Evolutionary conservation across 75 land plant species (phyloP).

Genomic region (Azolla pinnata): DNA sequence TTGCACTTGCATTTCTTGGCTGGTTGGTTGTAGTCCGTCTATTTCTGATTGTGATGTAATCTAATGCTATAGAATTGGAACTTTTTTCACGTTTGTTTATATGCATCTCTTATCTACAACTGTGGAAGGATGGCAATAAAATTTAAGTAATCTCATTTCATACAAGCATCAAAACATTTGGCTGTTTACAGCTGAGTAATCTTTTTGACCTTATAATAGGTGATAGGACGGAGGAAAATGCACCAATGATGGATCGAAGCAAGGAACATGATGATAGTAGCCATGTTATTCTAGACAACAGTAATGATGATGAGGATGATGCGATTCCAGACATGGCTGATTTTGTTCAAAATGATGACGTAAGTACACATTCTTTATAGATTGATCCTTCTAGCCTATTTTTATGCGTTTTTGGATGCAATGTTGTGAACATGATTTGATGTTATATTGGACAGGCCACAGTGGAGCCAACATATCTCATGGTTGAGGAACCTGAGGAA

Average conservation of each 20-base stretch:
- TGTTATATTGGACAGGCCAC: conserved; percentile 47
- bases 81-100: too few relatives aligned
- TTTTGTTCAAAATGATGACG: conserved; percentile 49
- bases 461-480: conserved; percentile 41
- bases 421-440: background rate
- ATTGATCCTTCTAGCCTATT: background rate
- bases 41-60: too few relatives aligned
- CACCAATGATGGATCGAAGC: conserved; percentile 91
- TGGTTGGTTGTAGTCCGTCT: too few relatives aligned
- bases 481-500: conserved; percentile 87
- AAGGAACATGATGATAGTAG: too few relatives aligned
- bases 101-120: too few relatives aligned
- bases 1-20: too few relatives aligned
- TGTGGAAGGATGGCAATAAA: too few relatives aligned
- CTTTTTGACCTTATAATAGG: too few relatives aligned
- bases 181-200: too few relatives aligned
- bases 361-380: conserved; percentile 16
- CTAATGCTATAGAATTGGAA: too few relatives aligned
- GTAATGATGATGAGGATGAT: conserved; percentile 69
- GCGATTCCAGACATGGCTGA: conserved; percentile 91
- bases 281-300: conserved; percentile 45
- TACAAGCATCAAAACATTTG: too few relatives aligned
- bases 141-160: too few relatives aligned
- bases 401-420: background rate
- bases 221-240: conserved; percentile 61